Base-by-base conservation (phyloP, 306 rosid genomes). In the Gleditsia sinensis region DNA sequence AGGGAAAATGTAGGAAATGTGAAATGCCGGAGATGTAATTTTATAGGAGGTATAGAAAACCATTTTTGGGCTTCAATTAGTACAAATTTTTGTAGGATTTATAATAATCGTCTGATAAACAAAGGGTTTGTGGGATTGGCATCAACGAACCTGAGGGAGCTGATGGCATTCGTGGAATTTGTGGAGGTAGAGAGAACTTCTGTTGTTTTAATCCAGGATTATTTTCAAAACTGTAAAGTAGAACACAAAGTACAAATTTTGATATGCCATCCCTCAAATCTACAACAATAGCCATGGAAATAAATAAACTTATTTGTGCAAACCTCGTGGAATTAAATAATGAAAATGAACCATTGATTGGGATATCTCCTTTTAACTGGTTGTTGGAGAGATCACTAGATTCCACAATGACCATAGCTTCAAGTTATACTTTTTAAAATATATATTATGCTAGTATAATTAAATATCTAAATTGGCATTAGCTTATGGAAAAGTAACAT, bases 381-480 rank as follows among this genome's bases (percentile, higher is more conserved):
- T 93, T 93, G 83, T 79, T 84, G 58, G 97, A 93, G 78, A 93
- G 90, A 87, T 93, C 97, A 72, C 98, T 93, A 75, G 67, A 86
- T 75, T 67, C 56, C 72, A 70, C 43, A 69, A 84, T 43, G 56
- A 21, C 59, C 55, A 69, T 20, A 54, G 19, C 37, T 63, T 42
- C 75, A 79, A 64, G 72, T 85, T 63, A 79, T 56, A 71, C 39
- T 32, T 46, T 42, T 34, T 32, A 60, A 36, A 76, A 28, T 58
- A 72, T n/a, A 3, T 16, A 12, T 30, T 40, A 65, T n/a, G 36
- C 57, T 54, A 72, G 32, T 24, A 45, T 60, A 80, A 50, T 42
- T 49, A 61, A 27, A 39, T 24, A 48, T 30, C 2, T 6, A 42
- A 43, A 49, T 23, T 33, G 17, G 53, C 25, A 69, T 8, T 34